Conservation (phyloP, 257 asterid genomes). For the Solanum sejunctum region DNA sequence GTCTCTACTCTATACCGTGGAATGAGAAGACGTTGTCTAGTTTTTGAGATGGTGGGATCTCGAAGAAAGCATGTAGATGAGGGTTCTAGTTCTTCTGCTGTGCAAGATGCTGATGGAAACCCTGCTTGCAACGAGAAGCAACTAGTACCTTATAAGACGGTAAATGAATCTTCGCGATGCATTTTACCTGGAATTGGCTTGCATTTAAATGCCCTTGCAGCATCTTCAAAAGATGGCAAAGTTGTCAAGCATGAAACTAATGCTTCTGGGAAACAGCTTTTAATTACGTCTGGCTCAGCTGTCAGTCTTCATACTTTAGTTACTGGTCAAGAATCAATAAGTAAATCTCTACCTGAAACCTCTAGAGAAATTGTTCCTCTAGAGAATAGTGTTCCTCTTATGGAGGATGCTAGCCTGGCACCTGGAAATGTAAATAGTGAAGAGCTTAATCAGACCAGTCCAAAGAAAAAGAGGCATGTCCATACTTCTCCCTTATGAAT, state of each 20-base stretch:
- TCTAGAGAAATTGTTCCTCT: conserved; percentile 18
- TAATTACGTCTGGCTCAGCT: conserved; percentile 46
- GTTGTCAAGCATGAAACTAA: conserved; percentile 36
- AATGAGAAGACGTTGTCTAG: conserved; percentile 86
- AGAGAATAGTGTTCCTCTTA: conserved; percentile 24
- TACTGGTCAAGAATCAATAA: conserved; percentile 26
- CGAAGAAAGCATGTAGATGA: conserved; percentile 48
- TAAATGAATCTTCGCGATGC: conserved; percentile 32
- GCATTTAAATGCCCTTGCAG: conserved; percentile 81
- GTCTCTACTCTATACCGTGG: conserved; percentile 70
- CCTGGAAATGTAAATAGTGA: conserved; percentile 33
- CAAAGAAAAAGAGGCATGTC: conserved; percentile 74
- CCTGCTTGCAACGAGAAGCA: conserved; percentile 21
- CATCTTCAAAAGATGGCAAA: conserved; percentile 54
- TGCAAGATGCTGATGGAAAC: conserved; percentile 26
- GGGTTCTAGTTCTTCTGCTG: conserved; percentile 27
- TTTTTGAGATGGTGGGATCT: conserved; percentile 65
- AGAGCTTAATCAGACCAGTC: conserved; percentile 61
- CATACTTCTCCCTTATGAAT: background rate
- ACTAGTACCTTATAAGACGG: conserved; percentile 9
- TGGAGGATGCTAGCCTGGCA: conserved; percentile 34
- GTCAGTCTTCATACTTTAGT: conserved; percentile 25
- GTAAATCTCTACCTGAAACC: conserved; percentile 12
- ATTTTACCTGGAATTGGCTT: conserved; percentile 79
- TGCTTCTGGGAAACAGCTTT: conserved; percentile 36